phyloP scores from a whole-genome alignment of 352 stramenopile species.

The Phytopythium sindhum region DNA sequence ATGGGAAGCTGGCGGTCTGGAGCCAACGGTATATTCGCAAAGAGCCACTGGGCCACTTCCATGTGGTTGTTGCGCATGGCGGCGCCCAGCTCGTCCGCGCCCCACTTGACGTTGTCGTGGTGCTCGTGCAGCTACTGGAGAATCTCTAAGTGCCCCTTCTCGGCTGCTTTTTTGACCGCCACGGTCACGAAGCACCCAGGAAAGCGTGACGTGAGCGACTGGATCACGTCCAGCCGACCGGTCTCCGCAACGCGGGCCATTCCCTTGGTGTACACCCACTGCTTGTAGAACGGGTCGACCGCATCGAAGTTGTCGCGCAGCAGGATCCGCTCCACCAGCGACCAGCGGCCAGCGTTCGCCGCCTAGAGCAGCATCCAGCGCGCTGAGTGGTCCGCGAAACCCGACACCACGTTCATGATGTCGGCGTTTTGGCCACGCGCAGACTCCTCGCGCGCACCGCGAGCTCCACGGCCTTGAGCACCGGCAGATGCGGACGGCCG shows the following conservation, averaged over 20 bases:
- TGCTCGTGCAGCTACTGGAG: slow-evolving; percentile 46
- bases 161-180: slow-evolving; percentile 9
- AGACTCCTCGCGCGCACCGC: background rate
- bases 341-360: slow-evolving; percentile 6
- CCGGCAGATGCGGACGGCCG: background rate
- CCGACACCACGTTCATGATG: slow-evolving; percentile 18
- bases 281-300: slow-evolving; percentile 11
- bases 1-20: slow-evolving; percentile 3
- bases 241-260: slow-evolving; percentile 22
- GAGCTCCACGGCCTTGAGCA: background rate
- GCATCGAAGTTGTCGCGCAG: slow-evolving; percentile 3
- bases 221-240: slow-evolving; percentile 20
- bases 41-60: slow-evolving; percentile 1
- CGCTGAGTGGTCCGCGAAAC: slow-evolving; percentile 21
- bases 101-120: slow-evolving; percentile 4
- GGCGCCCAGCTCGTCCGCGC: background rate
- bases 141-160: slow-evolving; percentile 30
- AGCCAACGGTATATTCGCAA: slow-evolving; percentile 12
- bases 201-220: slow-evolving; percentile 22
- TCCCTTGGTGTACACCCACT: slow-evolving; percentile 23
- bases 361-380: slow-evolving; percentile 19
- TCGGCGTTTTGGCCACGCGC: background rate
- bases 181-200: slow-evolving; percentile 24
- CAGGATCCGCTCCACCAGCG: slow-evolving; percentile 19
- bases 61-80: background rate